Evolutionary conservation across 106 monocot species (phyloP).

Genomic region (Dendrobium officinale): DNA sequence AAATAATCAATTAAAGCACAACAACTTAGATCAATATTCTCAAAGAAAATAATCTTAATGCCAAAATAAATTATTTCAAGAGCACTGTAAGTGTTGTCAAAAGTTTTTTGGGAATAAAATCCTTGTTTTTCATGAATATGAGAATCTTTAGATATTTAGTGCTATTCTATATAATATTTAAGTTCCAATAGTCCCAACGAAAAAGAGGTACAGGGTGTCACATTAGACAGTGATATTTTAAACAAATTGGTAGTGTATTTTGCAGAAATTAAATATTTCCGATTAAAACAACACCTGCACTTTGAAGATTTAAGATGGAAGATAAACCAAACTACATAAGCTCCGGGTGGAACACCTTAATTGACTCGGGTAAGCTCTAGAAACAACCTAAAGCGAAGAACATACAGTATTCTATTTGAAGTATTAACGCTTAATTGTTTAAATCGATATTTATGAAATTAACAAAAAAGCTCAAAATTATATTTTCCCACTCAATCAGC

Average conservation of each 20-base stretch:
- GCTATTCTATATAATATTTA: background rate
- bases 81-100: too few relatives aligned
- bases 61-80: too few relatives aligned
- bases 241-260: background rate
- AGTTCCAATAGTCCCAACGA: background rate
- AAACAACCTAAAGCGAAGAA: background rate
- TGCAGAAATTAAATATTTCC: background rate
- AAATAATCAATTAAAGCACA: background rate
- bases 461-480: background rate
- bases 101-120: too few relatives aligned
- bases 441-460: background rate
- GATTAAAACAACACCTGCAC: background rate
- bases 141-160: too few relatives aligned
- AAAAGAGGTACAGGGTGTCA: too few relatives aligned
- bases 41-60: background rate
- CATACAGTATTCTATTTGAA: background rate
- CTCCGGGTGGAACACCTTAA: background rate
- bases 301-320: background rate
- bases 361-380: background rate
- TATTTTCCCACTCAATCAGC: background rate
- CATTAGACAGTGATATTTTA: background rate
- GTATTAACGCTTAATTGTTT: background rate
- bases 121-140: too few relatives aligned
- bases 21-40: background rate
- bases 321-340: background rate